phyloP scores from a whole-genome alignment of 1,284 basidiomycete species.

The Pulveroboletus sp. region DNA sequence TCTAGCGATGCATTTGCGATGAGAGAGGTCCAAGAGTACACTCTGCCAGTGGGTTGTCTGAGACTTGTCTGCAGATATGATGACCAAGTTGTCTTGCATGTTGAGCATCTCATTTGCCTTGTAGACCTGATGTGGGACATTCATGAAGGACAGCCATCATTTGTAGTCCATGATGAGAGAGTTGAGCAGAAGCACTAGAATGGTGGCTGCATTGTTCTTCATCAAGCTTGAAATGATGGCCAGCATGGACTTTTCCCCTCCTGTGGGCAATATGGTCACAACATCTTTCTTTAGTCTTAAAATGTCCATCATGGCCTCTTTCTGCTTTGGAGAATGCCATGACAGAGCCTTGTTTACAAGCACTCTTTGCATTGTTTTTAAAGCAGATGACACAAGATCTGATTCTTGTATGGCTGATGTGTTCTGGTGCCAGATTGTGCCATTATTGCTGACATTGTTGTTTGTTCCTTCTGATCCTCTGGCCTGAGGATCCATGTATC shows the following conservation, averaged over 20 bases:
- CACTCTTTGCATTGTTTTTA: too few species aligned
- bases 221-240: constrained; percentile 8
- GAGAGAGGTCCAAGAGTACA: accelerated
- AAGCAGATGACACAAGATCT: too few species aligned
- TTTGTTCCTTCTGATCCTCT: too few species aligned
- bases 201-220: neutral
- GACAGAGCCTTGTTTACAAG: neutral
- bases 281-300: neutral
- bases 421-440: too few species aligned
- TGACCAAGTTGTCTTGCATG: neutral
- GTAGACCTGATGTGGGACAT: constrained; percentile 2
- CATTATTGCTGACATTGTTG: too few species aligned
- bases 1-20: neutral
- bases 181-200: constrained; percentile 6
- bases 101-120: neutral
- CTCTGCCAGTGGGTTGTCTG: neutral
- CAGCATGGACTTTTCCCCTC: constrained; percentile 17
- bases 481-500: too few species aligned
- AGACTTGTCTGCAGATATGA: constrained; percentile 8
- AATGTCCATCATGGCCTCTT: neutral
- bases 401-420: too few species aligned
- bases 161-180: constrained; percentile 14
- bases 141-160: neutral
- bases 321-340: constrained; percentile 1
- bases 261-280: neutral